Conservation (phyloP, 2,329 filamentous ascomycete genomes). For the Teratosphaeria epicoccoides region DNA sequence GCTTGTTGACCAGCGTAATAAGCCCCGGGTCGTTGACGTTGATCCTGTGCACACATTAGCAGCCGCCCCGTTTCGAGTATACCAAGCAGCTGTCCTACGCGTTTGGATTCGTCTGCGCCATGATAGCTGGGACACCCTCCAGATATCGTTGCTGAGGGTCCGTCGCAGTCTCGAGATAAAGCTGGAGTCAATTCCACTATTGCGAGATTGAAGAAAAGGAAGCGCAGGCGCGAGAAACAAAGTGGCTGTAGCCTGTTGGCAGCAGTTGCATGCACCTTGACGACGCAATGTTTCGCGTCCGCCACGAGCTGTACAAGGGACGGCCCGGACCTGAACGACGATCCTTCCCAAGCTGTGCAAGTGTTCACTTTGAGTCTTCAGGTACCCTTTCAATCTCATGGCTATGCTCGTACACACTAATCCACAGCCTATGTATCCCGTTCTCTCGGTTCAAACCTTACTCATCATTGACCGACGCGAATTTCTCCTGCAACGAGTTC, state of each 20-base stretch:
- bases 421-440: too few relatives aligned
- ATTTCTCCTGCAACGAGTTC: slow-evolving; percentile 92
- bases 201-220: not conserved
- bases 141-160: not conserved
- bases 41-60: slow-evolving; percentile 39
- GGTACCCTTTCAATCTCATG: too few relatives aligned
- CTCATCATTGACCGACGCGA: slow-evolving; percentile 91
- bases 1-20: slow-evolving; percentile 88
- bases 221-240: not conserved
- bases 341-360: not conserved
- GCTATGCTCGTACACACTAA: too few relatives aligned
- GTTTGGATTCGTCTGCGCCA: slow-evolving; percentile 16
- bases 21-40: slow-evolving; percentile 61
- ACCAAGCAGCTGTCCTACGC: slow-evolving; percentile 6
- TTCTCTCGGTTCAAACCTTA: slow-evolving; percentile 40
- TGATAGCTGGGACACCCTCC: slow-evolving; percentile 2
- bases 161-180: not conserved
- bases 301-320: not conserved
- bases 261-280: not conserved
- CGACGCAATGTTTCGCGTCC: not conserved
- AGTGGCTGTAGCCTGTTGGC: not conserved
- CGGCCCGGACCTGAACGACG: not conserved
- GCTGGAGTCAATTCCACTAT: not conserved
- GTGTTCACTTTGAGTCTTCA: too few relatives aligned
- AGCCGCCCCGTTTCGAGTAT: not conserved